Evolutionary conservation across 495 filamentous ascomycete genomes (phyloP).

Genomic region (Durotheca rogersii): DNA sequence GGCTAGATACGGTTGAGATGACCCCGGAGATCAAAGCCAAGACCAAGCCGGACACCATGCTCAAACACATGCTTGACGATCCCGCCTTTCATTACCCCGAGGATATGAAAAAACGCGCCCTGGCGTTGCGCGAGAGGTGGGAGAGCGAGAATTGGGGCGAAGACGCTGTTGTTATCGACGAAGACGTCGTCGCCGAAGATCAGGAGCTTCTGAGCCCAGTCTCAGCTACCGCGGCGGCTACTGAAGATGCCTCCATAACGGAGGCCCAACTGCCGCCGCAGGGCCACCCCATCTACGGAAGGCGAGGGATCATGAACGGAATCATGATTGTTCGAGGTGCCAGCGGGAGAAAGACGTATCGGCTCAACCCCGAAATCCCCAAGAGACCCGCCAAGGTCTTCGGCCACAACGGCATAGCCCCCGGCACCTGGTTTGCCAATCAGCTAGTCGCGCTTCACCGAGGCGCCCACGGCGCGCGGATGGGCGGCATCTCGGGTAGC

Average conservation of each 20-base stretch:
- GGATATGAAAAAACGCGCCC: conserved; percentile 6
- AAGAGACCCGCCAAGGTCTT: conserved; percentile 36
- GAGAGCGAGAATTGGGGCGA: conserved; percentile 25
- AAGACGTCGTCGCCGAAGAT: neutral
- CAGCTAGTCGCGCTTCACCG: conserved; percentile 49
- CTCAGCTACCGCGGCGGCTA: neutral
- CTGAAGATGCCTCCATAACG: neutral
- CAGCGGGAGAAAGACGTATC: conserved; percentile 21
- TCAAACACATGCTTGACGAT: neutral
- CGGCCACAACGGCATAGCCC: conserved; percentile 46
- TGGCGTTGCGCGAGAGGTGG: conserved; percentile 7
- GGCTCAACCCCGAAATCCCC: conserved; percentile 29
- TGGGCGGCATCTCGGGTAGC: conserved; percentile 50
- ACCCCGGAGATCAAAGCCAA: conserved; percentile 10
- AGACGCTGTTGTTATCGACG: conserved; percentile 12
- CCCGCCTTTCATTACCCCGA: conserved; percentile 3
- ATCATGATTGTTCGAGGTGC: conserved; percentile 20
- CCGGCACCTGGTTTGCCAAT: conserved; percentile 55
- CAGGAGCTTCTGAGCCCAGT: neutral
- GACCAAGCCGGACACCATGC: neutral
- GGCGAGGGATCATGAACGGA: conserved; percentile 44
- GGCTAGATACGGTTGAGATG: conserved; percentile 24
- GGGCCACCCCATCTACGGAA: conserved; percentile 35
- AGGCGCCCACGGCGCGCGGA: conserved; percentile 50
- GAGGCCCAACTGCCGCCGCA: conserved; percentile 20